Evolutionary conservation across 305 asterid genomes (phyloP).

Genomic region (Ruellia speciosa): DNA sequence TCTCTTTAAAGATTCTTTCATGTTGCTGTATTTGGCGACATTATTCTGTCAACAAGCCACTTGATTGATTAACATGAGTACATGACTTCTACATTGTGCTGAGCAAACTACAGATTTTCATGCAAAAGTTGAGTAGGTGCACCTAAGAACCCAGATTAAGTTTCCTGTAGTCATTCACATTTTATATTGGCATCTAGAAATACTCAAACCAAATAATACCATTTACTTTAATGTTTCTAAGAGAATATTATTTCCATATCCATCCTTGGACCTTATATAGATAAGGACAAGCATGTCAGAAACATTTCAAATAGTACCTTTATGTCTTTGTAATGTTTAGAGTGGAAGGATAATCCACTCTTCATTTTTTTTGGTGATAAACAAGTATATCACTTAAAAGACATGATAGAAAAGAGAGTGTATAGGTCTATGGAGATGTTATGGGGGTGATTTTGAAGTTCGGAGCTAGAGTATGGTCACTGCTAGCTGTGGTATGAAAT

Average conservation of each 20-base stretch:
- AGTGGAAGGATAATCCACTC: too few relatives aligned
- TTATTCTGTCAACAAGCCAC: constrained; percentile 13
- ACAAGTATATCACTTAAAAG: too few relatives aligned
- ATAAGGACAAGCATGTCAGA: not conserved
- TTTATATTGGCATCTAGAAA: not conserved
- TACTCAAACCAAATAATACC: too few relatives aligned
- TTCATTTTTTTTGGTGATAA: too few relatives aligned
- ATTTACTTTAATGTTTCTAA: too few relatives aligned
- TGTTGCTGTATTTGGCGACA: constrained; percentile 5
- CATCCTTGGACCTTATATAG: not conserved
- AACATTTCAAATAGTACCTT: not conserved
- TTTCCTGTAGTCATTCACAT: constrained; percentile 2
- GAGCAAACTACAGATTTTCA: not conserved
- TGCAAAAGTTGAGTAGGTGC: constrained; percentile 8
- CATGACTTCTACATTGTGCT: not conserved
- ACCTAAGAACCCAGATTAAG: constrained; percentile 3
- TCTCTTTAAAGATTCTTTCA: constrained; percentile 9
- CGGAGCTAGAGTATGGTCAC: not conserved
- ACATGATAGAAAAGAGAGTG: too few relatives aligned
- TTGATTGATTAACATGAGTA: not conserved
- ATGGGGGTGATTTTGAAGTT: not conserved
- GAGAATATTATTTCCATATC: not conserved
- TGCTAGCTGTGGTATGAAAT: not conserved
- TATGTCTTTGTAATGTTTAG: not conserved
- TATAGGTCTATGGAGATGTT: not conserved